A percentile compares a stretch with the other conserved stretches of the same genome.
Evolutionary conservation across 306 rosid species (phyloP).

Genomic region (Quercus berberidifolia): DNA sequence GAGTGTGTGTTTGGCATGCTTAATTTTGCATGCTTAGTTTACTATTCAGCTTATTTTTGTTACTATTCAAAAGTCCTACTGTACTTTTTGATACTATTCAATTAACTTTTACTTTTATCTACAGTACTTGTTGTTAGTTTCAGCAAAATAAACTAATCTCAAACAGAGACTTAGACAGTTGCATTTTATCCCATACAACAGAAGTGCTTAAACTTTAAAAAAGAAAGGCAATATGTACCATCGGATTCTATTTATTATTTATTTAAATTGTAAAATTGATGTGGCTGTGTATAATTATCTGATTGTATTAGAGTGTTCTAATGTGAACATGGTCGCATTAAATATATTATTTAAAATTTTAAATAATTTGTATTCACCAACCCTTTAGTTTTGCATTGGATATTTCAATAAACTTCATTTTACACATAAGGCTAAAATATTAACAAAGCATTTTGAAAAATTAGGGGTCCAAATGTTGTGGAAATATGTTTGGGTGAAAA

Average conservation of each 20-base stretch:
- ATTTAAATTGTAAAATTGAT: too few relatives aligned
- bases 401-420: neutral
- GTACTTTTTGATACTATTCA: accelerated
- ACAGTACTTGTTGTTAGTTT: accelerated
- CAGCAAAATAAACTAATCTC: accelerated
- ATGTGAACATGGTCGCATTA: neutral
- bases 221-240: neutral
- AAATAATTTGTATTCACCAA: neutral
- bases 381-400: neutral
- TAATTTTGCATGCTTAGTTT: too few relatives aligned
- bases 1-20: too few relatives aligned
- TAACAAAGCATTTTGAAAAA: neutral
- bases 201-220: neutral
- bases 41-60: too few relatives aligned
- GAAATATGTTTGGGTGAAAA: too few relatives aligned
- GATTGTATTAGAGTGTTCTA: neutral
- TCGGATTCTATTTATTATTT: neutral
- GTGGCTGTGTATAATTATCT: neutral
- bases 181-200: neutral
- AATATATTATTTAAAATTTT: neutral
- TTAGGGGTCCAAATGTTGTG: too few relatives aligned
- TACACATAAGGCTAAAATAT: neutral
- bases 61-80: accelerated
- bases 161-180: too few relatives aligned
- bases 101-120: accelerated